phyloP scores from a whole-genome alignment of 495 filamentous ascomycete species.

The Neurospora intermedia region DNA sequence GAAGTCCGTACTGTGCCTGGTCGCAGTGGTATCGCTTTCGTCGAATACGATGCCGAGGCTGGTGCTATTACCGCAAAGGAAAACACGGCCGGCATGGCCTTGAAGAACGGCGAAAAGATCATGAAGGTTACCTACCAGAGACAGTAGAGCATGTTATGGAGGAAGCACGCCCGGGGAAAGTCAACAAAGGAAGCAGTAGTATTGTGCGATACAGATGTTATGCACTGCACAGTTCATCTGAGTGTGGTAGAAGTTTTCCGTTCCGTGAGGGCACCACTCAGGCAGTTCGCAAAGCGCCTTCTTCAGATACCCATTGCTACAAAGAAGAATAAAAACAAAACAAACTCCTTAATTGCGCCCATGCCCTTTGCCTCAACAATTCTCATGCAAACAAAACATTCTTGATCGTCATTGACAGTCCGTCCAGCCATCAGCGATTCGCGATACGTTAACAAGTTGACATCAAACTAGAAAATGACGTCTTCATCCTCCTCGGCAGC shows the following conservation, averaged over 20 bases:
- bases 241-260: background rate
- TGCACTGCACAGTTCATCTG: background rate
- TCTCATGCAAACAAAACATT: conserved; percentile 1
- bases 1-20: conserved; percentile 85
- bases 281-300: background rate
- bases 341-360: conserved; percentile 14
- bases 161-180: background rate
- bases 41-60: conserved; percentile 85
- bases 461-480: conserved; percentile 69
- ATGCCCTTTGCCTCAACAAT: conserved; percentile 1
- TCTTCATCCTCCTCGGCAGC: conserved; percentile 84
- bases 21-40: conserved; percentile 83
- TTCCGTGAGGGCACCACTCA: background rate
- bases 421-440: background rate
- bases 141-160: conserved; percentile 40
- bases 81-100: conserved; percentile 77
- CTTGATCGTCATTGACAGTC: background rate
- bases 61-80: conserved; percentile 94
- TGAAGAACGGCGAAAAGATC: conserved; percentile 55
- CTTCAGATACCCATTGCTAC: conserved; percentile 12
- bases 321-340: conserved; percentile 6
- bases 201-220: background rate
- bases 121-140: conserved; percentile 88
- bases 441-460: background rate
- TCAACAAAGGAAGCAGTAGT: background rate